Conservation (phyloP, 2,329 filamentous ascomycete species). For the Fusarium nematophilum region DNA sequence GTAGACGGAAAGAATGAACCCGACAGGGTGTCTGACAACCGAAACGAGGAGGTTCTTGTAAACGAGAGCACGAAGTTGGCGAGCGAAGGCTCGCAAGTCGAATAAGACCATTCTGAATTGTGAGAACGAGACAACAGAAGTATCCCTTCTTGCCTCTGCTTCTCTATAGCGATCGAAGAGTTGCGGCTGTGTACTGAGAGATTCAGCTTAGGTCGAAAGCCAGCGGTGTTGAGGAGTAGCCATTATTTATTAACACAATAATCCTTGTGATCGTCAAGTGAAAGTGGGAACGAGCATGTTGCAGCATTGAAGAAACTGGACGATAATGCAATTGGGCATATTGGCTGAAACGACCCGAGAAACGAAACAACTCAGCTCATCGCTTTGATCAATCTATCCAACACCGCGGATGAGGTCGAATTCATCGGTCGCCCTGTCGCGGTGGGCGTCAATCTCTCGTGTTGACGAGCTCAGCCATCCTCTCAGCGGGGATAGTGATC, state of each 20-base stretch:
- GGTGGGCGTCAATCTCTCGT: constrained; percentile 5
- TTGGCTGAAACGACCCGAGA: constrained; percentile 5
- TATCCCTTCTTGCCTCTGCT: background rate
- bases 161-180: no score
- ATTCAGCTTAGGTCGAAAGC: no score
- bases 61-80: constrained; percentile 19
- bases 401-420: constrained; percentile 1
- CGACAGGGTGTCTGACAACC: constrained; percentile 22
- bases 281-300: background rate
- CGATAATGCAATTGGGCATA: background rate
- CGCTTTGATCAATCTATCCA: constrained; percentile 1
- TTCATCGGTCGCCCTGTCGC: background rate
- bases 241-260: background rate
- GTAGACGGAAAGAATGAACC: constrained; percentile 37
- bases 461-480: constrained; percentile 6
- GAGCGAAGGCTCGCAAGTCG: constrained; percentile 11
- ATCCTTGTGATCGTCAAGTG: background rate
- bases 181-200: no score
- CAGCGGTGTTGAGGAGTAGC: background rate
- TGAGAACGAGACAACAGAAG: background rate
- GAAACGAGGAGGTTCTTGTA: constrained; percentile 28
- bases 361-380: background rate
- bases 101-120: background rate
- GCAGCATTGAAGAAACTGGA: background rate
- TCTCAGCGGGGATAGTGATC: background rate